A percentile compares a stretch with the other conserved stretches of the same genome.
phyloP scores from a whole-genome alignment of 2,329 filamentous ascomycete genomes.

The Bipolaris bicolor region DNA sequence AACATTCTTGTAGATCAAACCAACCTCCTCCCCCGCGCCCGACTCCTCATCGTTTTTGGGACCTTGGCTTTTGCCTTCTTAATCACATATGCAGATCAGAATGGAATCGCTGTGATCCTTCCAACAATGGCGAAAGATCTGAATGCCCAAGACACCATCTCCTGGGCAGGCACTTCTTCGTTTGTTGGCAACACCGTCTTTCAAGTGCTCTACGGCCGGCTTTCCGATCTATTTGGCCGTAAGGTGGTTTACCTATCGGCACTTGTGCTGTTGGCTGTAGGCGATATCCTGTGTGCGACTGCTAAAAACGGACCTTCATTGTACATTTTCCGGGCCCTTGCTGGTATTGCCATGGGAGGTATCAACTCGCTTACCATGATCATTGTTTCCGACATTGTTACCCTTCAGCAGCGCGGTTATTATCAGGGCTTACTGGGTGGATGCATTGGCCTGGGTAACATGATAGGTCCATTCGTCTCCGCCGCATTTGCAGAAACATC shows the following conservation, averaged over 20 bases:
- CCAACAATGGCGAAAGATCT: neutral
- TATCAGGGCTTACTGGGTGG: neutral
- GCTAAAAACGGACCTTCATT: neutral
- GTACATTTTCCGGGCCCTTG: neutral
- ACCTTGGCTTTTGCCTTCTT: too few species aligned
- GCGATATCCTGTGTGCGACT: neutral
- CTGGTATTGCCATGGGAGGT: neutral
- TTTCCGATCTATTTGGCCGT: neutral
- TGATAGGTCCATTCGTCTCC: neutral
- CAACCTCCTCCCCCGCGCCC: too few species aligned
- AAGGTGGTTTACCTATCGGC: neutral
- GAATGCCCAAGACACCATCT: neutral
- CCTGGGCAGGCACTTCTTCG: neutral
- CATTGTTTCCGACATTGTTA: neutral
- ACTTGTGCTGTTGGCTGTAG: neutral
- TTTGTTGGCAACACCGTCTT: neutral
- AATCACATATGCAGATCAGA: neutral
- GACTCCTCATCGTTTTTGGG: too few species aligned
- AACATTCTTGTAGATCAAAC: too few species aligned
- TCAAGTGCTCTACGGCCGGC: neutral
- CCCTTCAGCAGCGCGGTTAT: neutral
- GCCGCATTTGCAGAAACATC: neutral
- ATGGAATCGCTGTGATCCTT: neutral
- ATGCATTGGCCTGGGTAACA: neutral
- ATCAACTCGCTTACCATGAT: neutral